Base-by-base conservation (phyloP, 805 yeast genomes). In the Scheffersomyces spartinae region DNA sequence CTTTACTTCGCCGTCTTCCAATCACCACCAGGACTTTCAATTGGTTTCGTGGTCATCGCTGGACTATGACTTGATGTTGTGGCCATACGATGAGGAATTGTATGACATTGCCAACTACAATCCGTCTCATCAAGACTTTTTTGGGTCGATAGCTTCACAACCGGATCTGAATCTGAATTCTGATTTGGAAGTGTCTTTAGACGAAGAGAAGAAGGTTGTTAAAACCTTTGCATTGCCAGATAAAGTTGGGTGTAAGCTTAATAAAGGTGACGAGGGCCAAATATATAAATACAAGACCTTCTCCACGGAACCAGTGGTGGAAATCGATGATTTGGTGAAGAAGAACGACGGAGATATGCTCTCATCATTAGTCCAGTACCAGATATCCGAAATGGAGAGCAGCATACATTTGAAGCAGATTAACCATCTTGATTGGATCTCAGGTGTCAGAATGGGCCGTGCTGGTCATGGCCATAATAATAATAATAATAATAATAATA, bases 31-130 rank as follows among this genome's bases (percentile, higher is more conserved):
- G 28, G 95, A 86, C 31, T 91, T 71, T 43, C 97, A 91, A 47
- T 49, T 91, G 25, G 88, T 91, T 1, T 83, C 97, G 0, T 88
- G 97, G 96, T 77, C 94, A 1, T 74, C 81, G 26, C 55, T 44
- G 32, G 97, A 91, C 45, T 71, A 75, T 37, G 94, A 83, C 43
- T 55, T 91, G 31, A 62, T 86, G 32, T 52, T 86, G 24, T 88
- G 96, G 96, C 79, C 84, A 0, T 49, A 42, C 26, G 55, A 49
- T 25, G 54, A 52, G n/a, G 44, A 47, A n/a, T 31, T 60, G 11
- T 55, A 55, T 35, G 43, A 39, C 18, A 35, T 34, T 21, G 62
- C 56, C 14, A 56, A 54, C 29, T 58, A 59, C 28, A 50, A 56
- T 27, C 65, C 64, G 5, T 34, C 41, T 17, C 43, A 52, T 29